Evolutionary conservation across 164 flowering plant species (phyloP).

Genomic region (Kalanchoe fedtschenkoi): DNA sequence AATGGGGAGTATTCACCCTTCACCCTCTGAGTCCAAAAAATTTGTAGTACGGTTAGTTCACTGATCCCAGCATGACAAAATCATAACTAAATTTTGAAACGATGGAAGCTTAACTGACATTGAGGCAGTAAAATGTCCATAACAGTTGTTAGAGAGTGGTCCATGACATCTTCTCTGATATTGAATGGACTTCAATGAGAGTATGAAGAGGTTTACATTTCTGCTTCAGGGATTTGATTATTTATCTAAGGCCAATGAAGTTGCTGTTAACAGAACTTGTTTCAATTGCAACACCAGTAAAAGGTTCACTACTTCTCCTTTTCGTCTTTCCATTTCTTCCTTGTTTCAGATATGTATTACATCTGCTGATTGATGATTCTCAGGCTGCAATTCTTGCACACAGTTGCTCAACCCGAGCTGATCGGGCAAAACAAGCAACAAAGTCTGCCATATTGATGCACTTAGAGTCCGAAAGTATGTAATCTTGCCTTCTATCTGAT

Average conservation of each 20-base stretch:
- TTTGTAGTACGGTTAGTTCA: background rate
- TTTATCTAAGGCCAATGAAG: conserved; percentile 51
- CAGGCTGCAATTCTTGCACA: background rate
- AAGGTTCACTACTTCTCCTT: conserved; percentile 27
- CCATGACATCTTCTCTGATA: background rate
- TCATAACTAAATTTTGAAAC: too few relatives aligned
- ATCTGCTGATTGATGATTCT: background rate
- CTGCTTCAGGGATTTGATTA: conserved; percentile 41
- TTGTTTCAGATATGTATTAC: background rate
- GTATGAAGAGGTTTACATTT: background rate
- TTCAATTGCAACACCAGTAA: conserved; percentile 53
- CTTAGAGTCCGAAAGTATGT: conserved; percentile 84
- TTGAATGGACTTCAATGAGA: background rate
- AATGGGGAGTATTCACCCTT: background rate
- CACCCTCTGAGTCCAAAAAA: background rate
- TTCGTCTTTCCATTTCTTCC: background rate
- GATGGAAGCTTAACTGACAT: too few relatives aligned
- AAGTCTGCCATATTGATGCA: conserved; percentile 84
- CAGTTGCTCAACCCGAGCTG: conserved; percentile 53
- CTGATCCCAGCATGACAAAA: background rate
- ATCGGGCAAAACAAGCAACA: conserved; percentile 77
- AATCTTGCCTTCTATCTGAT: background rate
- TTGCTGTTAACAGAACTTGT: conserved; percentile 54
- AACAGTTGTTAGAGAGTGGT: background rate
- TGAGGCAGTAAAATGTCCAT: background rate